These are phyloP conservation scores for Diaporthe citriasiana DNA, from an alignment of 2,329 filamentous ascomycete genomes.

Conservation along the genomic window DNA sequence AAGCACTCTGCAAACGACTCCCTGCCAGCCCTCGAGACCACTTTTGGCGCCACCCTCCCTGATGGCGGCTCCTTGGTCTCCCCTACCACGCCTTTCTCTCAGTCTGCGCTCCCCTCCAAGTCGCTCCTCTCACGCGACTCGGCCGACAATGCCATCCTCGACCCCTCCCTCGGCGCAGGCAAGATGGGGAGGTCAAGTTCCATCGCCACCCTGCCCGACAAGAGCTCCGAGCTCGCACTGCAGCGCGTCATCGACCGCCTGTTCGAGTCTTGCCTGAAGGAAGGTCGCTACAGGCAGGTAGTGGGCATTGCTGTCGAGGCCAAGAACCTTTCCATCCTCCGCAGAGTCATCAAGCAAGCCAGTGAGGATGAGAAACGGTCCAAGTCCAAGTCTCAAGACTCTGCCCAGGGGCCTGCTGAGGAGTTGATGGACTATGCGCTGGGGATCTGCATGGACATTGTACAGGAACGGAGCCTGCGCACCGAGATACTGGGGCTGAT, in stretches of 20 bases:
- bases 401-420: conserved; percentile 75
- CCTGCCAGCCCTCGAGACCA: conserved; percentile 81
- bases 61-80: conserved; percentile 83
- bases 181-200: conserved; percentile 69
- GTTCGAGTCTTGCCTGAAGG: conserved; percentile 89
- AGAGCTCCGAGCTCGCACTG: conserved; percentile 82
- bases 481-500: conserved; percentile 90
- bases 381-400: conserved; percentile 70
- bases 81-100: conserved; percentile 94
- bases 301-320: conserved; percentile 97
- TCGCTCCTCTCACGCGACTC: conserved; percentile 91
- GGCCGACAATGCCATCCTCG: conserved; percentile 73
- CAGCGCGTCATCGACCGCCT: conserved; percentile 88
- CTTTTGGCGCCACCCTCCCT: conserved; percentile 77
- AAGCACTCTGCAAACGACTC: conserved; percentile 59
- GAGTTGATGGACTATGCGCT: conserved; percentile 97
- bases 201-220: conserved; percentile 76
- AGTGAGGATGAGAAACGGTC: conserved; percentile 84
- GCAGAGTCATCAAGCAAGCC: conserved; percentile 89
- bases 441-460: conserved; percentile 96
- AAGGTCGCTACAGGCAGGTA: conserved; percentile 93
- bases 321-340: conserved; percentile 89
- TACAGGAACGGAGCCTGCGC: conserved; percentile 91
- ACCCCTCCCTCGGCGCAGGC: conserved; percentile 67
- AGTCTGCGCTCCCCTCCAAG: conserved; percentile 92